Evolutionary conservation across 2,329 filamentous ascomycete species (phyloP), one percentile per base, ranked within the genome.

Genomic region (Cercospora sesami): DNA sequence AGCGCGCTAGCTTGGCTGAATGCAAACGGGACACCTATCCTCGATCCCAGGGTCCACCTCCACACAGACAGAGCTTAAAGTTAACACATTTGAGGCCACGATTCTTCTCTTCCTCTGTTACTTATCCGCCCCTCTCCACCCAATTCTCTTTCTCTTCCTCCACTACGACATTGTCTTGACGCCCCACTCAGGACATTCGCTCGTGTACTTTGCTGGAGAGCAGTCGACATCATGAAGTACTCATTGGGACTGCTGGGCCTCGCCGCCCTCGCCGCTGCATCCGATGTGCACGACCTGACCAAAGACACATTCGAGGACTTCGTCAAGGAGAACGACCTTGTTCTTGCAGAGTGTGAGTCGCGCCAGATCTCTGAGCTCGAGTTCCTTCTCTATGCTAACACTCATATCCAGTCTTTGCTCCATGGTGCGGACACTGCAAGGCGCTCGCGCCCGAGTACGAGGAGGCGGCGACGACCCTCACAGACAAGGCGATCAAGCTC

Each of bases 381-480:
- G 55, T 59, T 42, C 28, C 39, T n/a, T 60, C 14, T 12, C 16
- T 33, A n/a, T 30, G 55, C 65, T 65, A 42, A 67, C 60, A 7
- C 18, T 9, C 48, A 7, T 28, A 51, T 9, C 2, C 62, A 93
- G 91, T 97, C 89, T 97, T 92, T 81, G 94, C 94, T 74, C 94
- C 94, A 75, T 96, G 94, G 94, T 96, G 92, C 75, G 94, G 94
- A 73, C 94, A 98, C 87, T 98, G 94, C 91, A 98, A 99, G 87
- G 94, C 94, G 69, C 92, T 99, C 74, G 95, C 91, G 71, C 91
- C 92, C 79, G 92, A 95, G 83, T 96, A 95, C 82, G 92, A 96
- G 84, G 89, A 92, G 80, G 92, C 92, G 63, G 92, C 92, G 61
- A 94, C 91, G 31, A 86, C 88, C 33, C 86, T 96, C 72, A 94